Base-by-base conservation (phyloP, 306 rosid genomes). In the Lotus japonicus region DNA sequence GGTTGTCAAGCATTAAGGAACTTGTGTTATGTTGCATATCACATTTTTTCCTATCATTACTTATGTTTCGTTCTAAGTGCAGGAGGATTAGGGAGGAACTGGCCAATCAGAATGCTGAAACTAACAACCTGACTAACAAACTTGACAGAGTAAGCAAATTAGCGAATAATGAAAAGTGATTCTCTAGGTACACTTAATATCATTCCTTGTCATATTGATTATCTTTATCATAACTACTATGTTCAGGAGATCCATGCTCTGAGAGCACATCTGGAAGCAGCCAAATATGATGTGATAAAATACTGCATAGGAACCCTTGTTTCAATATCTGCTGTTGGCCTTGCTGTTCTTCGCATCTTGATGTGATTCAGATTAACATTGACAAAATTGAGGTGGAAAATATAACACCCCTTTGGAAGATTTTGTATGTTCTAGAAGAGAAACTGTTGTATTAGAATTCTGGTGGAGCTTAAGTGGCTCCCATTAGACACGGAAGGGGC, bases 301-400 rank as follows among this genome's bases (percentile, higher is more conserved):
- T 94, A 90, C 79, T 94, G 96, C 90, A 87, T 94, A 56, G 99
- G 99, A 80, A 88, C 97, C 33, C 96, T 94, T 63, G 97, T 88
- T 33, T 94, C 99, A 46, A 85, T 94, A 6, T 94, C 99, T 74
- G 96, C 97, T 0, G 97, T 94, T 58, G 99, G 99, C 49, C 96
- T 94, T 9, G 97, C 99, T 36, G 86, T 90, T 46, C 68, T 94
- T 62, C 96, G 99, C 31, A 84, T 89, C 71, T 77, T 89, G 70
- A 85, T 85, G 96, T 89, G 73, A 81, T 48, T 73, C 51, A 43
- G 69, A 64, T 57, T 52, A 45, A 55, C 45, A 77, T 66, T 51
- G 59, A 64, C 74, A 36, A 69, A 60, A 51, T 46, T 11, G 11
- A 46, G 52, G 38, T 53, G 48, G 18, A 53, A 66, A 62, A 36